Evolutionary conservation across 2,329 filamentous ascomycete genomes (phyloP).

Genomic region (Penicillium frequentans): DNA sequence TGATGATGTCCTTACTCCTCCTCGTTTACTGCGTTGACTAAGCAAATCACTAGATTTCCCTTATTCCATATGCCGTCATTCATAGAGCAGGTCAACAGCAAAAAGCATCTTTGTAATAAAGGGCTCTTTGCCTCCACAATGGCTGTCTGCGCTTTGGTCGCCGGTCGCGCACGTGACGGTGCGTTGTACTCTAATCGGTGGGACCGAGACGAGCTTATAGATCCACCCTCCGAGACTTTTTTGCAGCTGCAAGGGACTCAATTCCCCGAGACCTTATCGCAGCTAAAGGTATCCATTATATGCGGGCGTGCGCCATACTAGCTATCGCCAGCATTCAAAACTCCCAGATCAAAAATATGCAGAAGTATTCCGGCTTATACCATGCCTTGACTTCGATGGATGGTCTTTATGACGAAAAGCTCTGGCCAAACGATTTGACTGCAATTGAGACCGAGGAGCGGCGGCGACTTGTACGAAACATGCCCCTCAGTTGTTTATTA

Average conservation of each 20-base stretch:
- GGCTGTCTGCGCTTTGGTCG: constrained; percentile 53
- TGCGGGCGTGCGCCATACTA: constrained; percentile 51
- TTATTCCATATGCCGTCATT: constrained; percentile 52
- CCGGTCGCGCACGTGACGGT: constrained; percentile 51
- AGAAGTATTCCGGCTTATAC: constrained; percentile 53
- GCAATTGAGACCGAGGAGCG: constrained; percentile 51
- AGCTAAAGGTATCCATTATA: constrained; percentile 33
- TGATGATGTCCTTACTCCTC: constrained; percentile 1
- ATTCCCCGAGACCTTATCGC: constrained; percentile 39
- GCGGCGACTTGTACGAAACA: constrained; percentile 44
- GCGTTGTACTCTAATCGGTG: constrained; percentile 43
- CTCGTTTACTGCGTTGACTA: neutral
- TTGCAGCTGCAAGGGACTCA: constrained; percentile 43
- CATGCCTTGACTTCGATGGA: constrained; percentile 51
- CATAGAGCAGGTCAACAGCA: constrained; percentile 37
- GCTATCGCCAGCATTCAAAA: constrained; percentile 54
- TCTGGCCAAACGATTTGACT: constrained; percentile 51
- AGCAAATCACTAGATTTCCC: constrained; percentile 41
- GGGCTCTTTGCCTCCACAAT: constrained; percentile 53
- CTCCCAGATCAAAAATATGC: constrained; percentile 51
- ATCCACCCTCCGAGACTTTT: constrained; percentile 46
- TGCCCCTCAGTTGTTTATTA: neutral
- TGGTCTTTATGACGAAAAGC: constrained; percentile 53
- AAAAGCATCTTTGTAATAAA: constrained; percentile 46
- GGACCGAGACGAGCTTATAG: constrained; percentile 29